Conservation (phyloP, 768 basidiomycete species). For the Gelatoporia subvermispora region DNA sequence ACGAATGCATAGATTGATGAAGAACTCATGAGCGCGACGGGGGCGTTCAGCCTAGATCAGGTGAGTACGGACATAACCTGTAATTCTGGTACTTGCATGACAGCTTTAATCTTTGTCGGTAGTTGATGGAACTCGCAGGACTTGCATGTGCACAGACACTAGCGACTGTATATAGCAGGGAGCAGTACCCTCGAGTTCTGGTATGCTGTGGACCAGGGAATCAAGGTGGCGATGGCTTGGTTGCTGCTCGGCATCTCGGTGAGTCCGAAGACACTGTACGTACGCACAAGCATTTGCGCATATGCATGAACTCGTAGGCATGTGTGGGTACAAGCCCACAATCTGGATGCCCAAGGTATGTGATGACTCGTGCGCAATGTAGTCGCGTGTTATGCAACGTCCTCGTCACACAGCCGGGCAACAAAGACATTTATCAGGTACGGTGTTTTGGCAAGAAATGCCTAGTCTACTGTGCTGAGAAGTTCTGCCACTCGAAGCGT, state of each 20-base stretch:
- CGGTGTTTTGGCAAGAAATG: neutral
- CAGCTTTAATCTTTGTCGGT: neutral
- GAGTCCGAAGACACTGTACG: conserved; percentile 3
- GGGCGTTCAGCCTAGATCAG: conserved; percentile 94
- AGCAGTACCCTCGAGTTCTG: conserved; percentile 71
- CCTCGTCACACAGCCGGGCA: conserved; percentile 59
- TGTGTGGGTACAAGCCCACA: conserved; percentile 88
- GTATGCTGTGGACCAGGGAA: conserved; percentile 98
- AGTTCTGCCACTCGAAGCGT: conserved; percentile 40
- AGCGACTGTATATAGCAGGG: conserved; percentile 67
- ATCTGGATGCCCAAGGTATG: conserved; percentile 91
- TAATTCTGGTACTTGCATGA: too few species aligned
- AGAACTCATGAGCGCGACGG: conserved; percentile 83
- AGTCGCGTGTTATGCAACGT: neutral
- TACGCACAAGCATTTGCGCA: neutral
- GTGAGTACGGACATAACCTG: conserved; percentile 28
- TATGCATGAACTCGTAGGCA: conserved; percentile 41
- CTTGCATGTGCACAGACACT: conserved; percentile 89
- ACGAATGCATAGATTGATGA: conserved; percentile 69
- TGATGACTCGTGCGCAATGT: neutral
- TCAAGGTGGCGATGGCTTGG: conserved; percentile 95
- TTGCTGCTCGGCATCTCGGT: conserved; percentile 94
- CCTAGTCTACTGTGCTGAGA: neutral
- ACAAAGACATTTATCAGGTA: conserved; percentile 90
- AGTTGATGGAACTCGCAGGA: conserved; percentile 97